phyloP scores from a whole-genome alignment of 2,329 filamentous ascomycete species.

The Botrytis fabae region DNA sequence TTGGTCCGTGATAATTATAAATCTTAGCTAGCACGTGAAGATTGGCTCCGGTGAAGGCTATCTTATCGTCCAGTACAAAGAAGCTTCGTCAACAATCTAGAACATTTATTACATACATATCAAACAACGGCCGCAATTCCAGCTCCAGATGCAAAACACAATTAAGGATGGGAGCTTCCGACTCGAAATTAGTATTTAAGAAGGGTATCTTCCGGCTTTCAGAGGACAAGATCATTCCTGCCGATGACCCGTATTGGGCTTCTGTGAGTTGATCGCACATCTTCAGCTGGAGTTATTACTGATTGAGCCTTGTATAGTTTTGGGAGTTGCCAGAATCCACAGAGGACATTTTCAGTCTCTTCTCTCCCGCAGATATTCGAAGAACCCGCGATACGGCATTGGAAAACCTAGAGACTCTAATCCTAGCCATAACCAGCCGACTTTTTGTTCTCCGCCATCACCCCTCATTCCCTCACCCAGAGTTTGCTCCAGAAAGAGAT shows the following conservation, averaged over 20 bases:
- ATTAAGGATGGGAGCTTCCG: conserved; percentile 83
- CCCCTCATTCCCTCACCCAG: conserved; percentile 84
- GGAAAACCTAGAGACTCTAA: conserved; percentile 85
- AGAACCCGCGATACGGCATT: conserved; percentile 82
- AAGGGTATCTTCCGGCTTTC: conserved; percentile 95
- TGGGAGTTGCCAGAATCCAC: conserved; percentile 95
- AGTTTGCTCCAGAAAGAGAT: conserved; percentile 79
- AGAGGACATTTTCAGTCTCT: conserved; percentile 95
- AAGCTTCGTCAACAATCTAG: conserved; percentile 20
- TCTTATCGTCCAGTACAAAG: conserved; percentile 19
- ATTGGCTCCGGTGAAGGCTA: conserved; percentile 17
- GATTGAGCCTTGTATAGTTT: conserved; percentile 59
- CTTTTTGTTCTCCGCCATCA: conserved; percentile 82
- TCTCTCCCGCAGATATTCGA: conserved; percentile 84
- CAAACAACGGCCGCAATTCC: conserved; percentile 19
- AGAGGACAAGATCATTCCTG: conserved; percentile 83
- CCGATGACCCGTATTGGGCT: conserved; percentile 90
- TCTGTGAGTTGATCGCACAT: conserved; percentile 59
- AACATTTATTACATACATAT: conserved; percentile 23
- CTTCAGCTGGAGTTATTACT: conserved; percentile 22
- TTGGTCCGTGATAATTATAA: background rate
- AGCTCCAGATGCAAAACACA: conserved; percentile 33
- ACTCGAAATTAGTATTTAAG: conserved; percentile 98
- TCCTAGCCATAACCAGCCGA: conserved; percentile 79
- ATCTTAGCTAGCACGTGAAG: conserved; percentile 19